Percentiles rank a stretch among this genome's conserved stretches.
phyloP scores from a whole-genome alignment of 1,139 yeast species.

The Candida sojae region DNA sequence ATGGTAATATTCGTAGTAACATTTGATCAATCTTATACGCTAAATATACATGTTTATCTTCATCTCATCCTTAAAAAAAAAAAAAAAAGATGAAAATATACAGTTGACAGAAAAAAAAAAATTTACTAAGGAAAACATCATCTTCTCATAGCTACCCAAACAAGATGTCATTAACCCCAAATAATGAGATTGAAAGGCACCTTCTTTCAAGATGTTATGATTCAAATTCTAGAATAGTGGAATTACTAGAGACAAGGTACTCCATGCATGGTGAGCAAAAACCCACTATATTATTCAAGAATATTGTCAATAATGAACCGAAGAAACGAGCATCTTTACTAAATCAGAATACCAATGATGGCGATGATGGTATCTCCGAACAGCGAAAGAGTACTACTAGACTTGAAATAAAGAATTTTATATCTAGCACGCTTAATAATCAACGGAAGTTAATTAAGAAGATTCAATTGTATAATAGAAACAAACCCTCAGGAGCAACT shows the following conservation, averaged over 20 bases:
- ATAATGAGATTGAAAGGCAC: constrained; percentile 47
- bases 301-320: background rate
- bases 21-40: background rate
- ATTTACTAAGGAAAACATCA: too few relatives aligned
- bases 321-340: constrained; percentile 21
- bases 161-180: constrained; percentile 8
- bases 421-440: constrained; percentile 33
- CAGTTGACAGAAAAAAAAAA: too few relatives aligned
- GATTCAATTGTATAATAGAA: constrained; percentile 29
- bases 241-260: constrained; percentile 57
- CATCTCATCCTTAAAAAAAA: constrained; percentile 1
- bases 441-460: constrained; percentile 41
- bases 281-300: constrained; percentile 49
- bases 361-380: constrained; percentile 13
- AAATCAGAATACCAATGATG: constrained; percentile 15
- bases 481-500: constrained; percentile 15
- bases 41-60: background rate
- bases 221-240: constrained; percentile 41
- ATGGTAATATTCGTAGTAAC: constrained; percentile 1
- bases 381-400: constrained; percentile 37
- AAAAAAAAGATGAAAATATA: background rate
- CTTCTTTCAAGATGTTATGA: constrained; percentile 55
- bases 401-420: constrained; percentile 45
- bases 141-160: background rate
- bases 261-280: constrained; percentile 59